These are phyloP conservation scores for Vickermania ingenoplastis DNA, from an alignment of 208 protist genomes.

Conservation along the genomic window DNA sequence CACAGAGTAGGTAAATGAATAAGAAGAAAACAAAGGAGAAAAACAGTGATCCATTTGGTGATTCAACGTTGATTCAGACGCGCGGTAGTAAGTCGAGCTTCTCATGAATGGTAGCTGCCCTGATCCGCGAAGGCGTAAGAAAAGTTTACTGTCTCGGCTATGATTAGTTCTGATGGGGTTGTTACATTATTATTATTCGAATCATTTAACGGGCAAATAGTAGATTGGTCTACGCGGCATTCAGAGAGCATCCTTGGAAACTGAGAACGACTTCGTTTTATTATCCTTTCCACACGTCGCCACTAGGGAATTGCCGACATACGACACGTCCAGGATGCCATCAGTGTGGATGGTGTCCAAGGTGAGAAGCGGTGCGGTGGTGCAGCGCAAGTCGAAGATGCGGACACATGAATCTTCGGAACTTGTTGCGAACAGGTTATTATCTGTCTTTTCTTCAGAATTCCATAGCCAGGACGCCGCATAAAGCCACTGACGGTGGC, in stretches of 20 bases:
- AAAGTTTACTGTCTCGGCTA: too few relatives aligned
- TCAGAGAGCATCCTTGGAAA: slow-evolving; percentile 23
- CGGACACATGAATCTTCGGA: slow-evolving; percentile 66
- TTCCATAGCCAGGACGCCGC: slow-evolving; percentile 55
- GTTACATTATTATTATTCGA: too few relatives aligned
- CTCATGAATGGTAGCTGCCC: too few relatives aligned
- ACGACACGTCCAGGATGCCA: slow-evolving; percentile 70
- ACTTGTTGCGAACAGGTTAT: slow-evolving; percentile 46
- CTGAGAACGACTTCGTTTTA: slow-evolving; percentile 50
- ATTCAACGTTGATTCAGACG: too few relatives aligned
- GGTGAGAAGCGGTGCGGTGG: slow-evolving; percentile 44
- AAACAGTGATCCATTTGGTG: too few relatives aligned
- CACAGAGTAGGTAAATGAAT: too few relatives aligned
- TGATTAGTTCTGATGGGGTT: too few relatives aligned
- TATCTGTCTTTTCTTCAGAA: slow-evolving; percentile 19
- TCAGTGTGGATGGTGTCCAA: slow-evolving; percentile 72
- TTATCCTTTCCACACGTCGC: slow-evolving; percentile 78
- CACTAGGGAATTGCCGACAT: slow-evolving; percentile 43
- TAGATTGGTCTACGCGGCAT: too few relatives aligned
- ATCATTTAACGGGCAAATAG: too few relatives aligned
- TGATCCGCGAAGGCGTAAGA: too few relatives aligned
- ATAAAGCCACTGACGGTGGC: slow-evolving; percentile 83
- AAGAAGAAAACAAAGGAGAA: too few relatives aligned
- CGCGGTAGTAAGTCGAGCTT: too few relatives aligned
- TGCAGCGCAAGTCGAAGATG: slow-evolving; percentile 66